Conservation (phyloP, 192 early-diverging fungal genomes). For the Podila minutissima region DNA sequence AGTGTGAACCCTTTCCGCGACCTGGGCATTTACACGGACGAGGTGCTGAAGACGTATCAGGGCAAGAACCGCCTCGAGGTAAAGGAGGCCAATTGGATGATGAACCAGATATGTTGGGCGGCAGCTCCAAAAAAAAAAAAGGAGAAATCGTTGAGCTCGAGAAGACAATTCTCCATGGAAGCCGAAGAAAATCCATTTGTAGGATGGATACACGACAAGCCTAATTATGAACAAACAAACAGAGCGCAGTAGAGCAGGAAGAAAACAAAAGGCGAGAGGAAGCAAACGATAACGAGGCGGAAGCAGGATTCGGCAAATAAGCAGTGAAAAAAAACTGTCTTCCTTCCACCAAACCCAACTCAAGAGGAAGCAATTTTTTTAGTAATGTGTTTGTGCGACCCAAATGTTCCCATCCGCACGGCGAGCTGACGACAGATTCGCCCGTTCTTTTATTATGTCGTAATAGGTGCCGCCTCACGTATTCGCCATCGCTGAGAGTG, state of each 20-base stretch:
- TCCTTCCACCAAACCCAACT: no score
- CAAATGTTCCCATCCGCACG: constrained; percentile 1
- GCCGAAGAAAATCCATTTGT: no score
- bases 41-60: constrained; percentile 86
- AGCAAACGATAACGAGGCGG: no score
- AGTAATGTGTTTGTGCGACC: background rate
- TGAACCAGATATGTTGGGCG: background rate
- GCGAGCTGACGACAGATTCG: background rate
- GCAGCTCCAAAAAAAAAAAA: background rate
- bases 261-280: no score
- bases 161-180: no score
- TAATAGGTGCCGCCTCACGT: constrained; percentile 92
- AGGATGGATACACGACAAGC: no score
- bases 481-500: constrained; percentile 93
- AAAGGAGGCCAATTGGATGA: constrained; percentile 18
- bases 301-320: no score
- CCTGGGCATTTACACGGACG: constrained; percentile 93
- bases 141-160: background rate
- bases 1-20: constrained; percentile 98
- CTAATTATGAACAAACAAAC: no score
- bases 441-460: background rate
- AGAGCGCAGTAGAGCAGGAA: no score
- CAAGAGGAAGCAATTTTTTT: no score
- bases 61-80: constrained; percentile 87
- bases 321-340: no score